Evolutionary conservation across 2,329 filamentous ascomycete genomes (phyloP).

Genomic region (Apiospora malaysiana): DNA sequence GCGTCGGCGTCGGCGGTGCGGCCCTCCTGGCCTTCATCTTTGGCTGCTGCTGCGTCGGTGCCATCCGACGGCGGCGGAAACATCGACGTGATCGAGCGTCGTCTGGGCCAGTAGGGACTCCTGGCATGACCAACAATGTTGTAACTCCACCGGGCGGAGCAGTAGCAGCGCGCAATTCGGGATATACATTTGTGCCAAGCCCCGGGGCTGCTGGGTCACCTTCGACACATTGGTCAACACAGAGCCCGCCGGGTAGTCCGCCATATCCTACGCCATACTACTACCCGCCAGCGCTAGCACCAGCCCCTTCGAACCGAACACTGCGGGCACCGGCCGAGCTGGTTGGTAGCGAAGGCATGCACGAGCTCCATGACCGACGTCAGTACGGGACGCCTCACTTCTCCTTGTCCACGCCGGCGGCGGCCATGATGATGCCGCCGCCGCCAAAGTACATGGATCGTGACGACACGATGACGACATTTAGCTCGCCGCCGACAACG

Average conservation of each 20-base stretch:
- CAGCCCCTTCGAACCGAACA: background rate
- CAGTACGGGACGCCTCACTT: slow-evolving; percentile 8
- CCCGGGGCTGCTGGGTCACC: background rate
- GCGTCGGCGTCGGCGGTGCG: slow-evolving; percentile 13
- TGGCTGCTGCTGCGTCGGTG: background rate
- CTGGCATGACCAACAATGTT: background rate
- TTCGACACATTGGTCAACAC: too few relatives aligned
- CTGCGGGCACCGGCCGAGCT: background rate
- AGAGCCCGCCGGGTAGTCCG: background rate
- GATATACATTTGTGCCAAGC: background rate
- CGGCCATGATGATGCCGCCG: background rate
- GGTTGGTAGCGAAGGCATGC: slow-evolving; percentile 6
- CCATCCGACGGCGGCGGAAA: background rate
- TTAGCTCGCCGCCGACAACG: background rate
- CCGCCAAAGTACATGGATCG: background rate
- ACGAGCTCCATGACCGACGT: background rate
- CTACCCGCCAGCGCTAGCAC: slow-evolving; percentile 2
- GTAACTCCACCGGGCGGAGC: background rate
- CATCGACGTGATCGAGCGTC: background rate
- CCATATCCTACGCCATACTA: background rate
- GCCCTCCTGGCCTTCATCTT: background rate
- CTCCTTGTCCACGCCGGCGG: background rate
- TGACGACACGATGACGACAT: background rate
- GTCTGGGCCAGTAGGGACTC: background rate
- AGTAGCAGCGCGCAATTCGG: background rate